Evolutionary conservation across 106 monocot genomes (phyloP).

Genomic region (Platanthera zijinensis): DNA sequence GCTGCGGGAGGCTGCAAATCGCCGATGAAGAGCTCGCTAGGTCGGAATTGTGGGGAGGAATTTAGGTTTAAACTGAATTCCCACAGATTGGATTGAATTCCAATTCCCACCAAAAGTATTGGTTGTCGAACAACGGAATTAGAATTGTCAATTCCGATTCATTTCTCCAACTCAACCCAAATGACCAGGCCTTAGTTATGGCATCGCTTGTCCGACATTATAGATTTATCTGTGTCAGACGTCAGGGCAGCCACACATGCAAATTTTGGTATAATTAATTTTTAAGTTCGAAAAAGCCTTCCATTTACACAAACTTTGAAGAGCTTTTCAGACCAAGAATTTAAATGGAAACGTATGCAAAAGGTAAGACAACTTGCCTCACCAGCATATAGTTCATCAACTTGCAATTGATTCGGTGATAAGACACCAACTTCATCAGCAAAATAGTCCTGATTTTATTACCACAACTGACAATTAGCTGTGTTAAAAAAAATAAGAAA

Average conservation of each 20-base stretch:
- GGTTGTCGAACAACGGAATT: too few relatives aligned
- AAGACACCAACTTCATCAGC: slow-evolving; percentile 96
- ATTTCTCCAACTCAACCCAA: too few relatives aligned
- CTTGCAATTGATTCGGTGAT: slow-evolving; percentile 84
- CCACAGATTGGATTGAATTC: too few relatives aligned
- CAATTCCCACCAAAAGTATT: too few relatives aligned
- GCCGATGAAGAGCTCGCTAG: too few relatives aligned
- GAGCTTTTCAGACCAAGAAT: not conserved
- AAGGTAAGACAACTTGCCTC: slow-evolving; percentile 50
- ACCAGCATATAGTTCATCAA: slow-evolving; percentile 77
- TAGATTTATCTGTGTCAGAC: too few relatives aligned
- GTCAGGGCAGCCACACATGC: not conserved
- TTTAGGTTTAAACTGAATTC: too few relatives aligned
- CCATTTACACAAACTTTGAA: not conserved
- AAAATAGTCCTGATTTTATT: slow-evolving; percentile 63
- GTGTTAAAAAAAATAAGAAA: not conserved
- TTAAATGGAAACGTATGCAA: not conserved
- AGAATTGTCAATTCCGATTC: too few relatives aligned
- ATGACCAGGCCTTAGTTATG: too few relatives aligned
- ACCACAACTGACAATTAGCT: not conserved
- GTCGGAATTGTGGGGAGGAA: too few relatives aligned
- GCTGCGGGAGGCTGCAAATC: too few relatives aligned
- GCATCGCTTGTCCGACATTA: too few relatives aligned
- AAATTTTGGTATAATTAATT: not conserved
- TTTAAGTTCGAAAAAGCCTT: not conserved